phyloP scores from a whole-genome alignment of 352 stramenopile genomes.

The Globisporangium paroecandrum region DNA sequence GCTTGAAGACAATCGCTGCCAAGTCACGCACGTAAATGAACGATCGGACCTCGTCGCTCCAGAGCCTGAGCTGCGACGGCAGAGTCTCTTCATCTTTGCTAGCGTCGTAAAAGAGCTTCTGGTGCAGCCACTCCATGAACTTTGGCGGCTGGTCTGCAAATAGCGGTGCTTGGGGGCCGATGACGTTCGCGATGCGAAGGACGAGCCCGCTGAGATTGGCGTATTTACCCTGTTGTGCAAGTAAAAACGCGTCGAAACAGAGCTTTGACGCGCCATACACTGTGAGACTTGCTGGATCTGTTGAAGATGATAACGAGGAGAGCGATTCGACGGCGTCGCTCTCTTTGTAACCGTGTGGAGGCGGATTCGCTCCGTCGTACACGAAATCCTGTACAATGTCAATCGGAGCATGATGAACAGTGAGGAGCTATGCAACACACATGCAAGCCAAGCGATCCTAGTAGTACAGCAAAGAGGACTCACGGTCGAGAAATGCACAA shows the following conservation, averaged over 20 bases:
- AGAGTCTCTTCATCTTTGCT: not conserved
- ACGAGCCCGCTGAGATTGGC: constrained; percentile 18
- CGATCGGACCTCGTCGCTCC: constrained; percentile 63
- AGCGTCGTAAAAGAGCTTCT: constrained; percentile 29
- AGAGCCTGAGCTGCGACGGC: constrained; percentile 33
- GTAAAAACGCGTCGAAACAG: constrained; percentile 42
- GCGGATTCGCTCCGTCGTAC: constrained; percentile 34
- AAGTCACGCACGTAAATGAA: constrained; percentile 58
- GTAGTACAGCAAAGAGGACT: not conserved
- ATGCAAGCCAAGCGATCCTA: not conserved
- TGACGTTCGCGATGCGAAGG: constrained; percentile 63
- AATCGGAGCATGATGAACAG: not conserved
- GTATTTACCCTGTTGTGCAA: constrained; percentile 1
- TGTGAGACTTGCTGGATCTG: constrained; percentile 20
- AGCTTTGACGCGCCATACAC: constrained; percentile 54
- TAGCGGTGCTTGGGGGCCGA: constrained; percentile 38
- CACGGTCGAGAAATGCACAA: constrained; percentile 66
- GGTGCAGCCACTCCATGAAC: constrained; percentile 65
- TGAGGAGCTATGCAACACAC: not conserved
- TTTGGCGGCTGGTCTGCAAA: constrained; percentile 40
- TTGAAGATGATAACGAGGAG: not conserved
- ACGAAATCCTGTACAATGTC: constrained; percentile 49
- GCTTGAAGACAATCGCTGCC: constrained; percentile 29
- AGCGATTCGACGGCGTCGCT: constrained; percentile 18
- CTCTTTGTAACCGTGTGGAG: constrained; percentile 35